Evolutionary conservation across 1,284 basidiomycete genomes (phyloP).

Genomic region (Trichosporon coremiiforme): DNA sequence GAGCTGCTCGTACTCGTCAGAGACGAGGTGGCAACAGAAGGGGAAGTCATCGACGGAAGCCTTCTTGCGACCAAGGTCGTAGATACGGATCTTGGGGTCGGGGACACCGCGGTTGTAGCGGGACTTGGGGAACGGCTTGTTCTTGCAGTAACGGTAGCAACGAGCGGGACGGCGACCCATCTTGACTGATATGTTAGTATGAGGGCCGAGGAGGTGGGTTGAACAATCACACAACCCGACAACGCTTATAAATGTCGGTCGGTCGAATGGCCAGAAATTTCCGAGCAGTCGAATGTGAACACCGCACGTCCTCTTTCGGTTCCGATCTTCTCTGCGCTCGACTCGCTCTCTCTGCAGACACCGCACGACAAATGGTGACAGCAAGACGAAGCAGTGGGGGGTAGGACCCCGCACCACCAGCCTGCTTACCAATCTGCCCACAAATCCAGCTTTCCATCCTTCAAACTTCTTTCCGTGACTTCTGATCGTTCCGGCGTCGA

Average conservation of each 20-base stretch:
- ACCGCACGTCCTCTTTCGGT: not conserved
- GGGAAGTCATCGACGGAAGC: slow-evolving; percentile 97
- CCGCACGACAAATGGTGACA: too few species aligned
- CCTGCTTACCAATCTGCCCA: slow-evolving; percentile 7
- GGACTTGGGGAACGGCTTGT: slow-evolving; percentile 86
- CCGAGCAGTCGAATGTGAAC: too few species aligned
- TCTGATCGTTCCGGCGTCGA: not conserved
- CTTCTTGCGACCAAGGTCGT: slow-evolving; percentile 92
- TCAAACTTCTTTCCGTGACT: not conserved
- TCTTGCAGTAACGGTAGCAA: slow-evolving; percentile 98
- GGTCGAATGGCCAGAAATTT: not conserved
- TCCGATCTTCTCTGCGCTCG: not conserved
- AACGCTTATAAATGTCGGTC: not conserved
- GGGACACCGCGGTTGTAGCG: slow-evolving; percentile 98
- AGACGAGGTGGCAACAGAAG: slow-evolving; percentile 93
- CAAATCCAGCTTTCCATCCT: not conserved
- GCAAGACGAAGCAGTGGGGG: not conserved
- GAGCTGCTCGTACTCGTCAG: slow-evolving; percentile 97
- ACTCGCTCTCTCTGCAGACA: not conserved
- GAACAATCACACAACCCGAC: not conserved
- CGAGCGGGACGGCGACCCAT: slow-evolving; percentile 96
- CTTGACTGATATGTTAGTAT: slow-evolving; percentile 42
- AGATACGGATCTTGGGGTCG: slow-evolving; percentile 91
- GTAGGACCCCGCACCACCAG: not conserved
- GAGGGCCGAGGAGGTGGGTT: not conserved